phyloP scores from a whole-genome alignment of 2,329 filamentous ascomycete genomes.

The Aaosphaeria arxii region DNA sequence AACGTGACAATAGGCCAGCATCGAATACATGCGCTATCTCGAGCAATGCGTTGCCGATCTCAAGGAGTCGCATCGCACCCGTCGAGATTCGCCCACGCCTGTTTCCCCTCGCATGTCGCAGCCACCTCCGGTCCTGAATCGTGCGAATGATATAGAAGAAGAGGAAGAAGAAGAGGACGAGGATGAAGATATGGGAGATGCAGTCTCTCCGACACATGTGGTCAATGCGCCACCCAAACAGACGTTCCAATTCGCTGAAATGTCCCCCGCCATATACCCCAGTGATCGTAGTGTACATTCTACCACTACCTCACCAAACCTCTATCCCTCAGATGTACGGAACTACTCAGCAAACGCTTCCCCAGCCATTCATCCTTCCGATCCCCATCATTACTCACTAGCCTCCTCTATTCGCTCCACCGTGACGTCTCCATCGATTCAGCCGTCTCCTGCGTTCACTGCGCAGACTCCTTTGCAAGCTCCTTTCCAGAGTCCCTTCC shows the following conservation, averaged over 20 bases:
- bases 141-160: slow-evolving; percentile 21
- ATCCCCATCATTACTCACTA: slow-evolving; percentile 39
- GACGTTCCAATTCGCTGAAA: slow-evolving; percentile 23
- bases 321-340: slow-evolving; percentile 42
- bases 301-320: slow-evolving; percentile 39
- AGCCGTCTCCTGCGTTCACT: slow-evolving; percentile 39
- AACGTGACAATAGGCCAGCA: slow-evolving; percentile 67
- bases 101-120: slow-evolving; percentile 23
- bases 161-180: slow-evolving; percentile 51
- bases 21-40: slow-evolving; percentile 93
- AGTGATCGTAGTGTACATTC: slow-evolving; percentile 37
- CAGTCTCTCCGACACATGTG: slow-evolving; percentile 25
- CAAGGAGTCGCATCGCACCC: slow-evolving; percentile 48
- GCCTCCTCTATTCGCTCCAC: slow-evolving; percentile 39
- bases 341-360: slow-evolving; percentile 47
- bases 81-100: slow-evolving; percentile 23
- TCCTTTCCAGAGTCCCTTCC: slow-evolving; percentile 31
- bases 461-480: slow-evolving; percentile 32
- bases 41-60: slow-evolving; percentile 83
- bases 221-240: slow-evolving; percentile 10
- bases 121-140: slow-evolving; percentile 14
- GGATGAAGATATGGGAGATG: slow-evolving; percentile 41
- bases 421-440: slow-evolving; percentile 32
- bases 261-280: slow-evolving; percentile 34
- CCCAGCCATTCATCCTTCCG: slow-evolving; percentile 21